Conservation (phyloP, 2,329 filamentous ascomycete species). For the Thermothelomyces thermophilus region DNA sequence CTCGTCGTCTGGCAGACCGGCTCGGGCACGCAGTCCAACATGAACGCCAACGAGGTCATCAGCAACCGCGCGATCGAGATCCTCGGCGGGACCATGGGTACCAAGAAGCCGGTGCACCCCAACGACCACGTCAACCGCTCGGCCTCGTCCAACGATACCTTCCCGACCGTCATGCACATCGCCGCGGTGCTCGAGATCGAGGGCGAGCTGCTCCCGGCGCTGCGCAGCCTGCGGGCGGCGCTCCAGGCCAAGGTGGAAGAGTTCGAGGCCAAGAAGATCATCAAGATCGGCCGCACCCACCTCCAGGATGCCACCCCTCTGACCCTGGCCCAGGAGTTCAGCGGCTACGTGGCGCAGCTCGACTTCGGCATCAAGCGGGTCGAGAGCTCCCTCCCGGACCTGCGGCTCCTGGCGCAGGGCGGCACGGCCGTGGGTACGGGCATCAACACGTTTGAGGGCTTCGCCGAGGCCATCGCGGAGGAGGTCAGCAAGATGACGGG, state of each 20-base stretch:
- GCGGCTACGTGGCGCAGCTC: conserved; percentile 91
- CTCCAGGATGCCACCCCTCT: conserved; percentile 95
- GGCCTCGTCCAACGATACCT: conserved; percentile 97
- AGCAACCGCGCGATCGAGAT: conserved; percentile 99
- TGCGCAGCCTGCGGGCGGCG: conserved; percentile 74
- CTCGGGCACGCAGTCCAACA: conserved; percentile 97
- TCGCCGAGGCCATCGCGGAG: conserved; percentile 84
- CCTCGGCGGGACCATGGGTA: conserved; percentile 84
- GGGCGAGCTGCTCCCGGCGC: conserved; percentile 72
- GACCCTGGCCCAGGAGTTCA: conserved; percentile 95
- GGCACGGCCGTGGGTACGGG: conserved; percentile 96
- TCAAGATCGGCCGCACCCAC: conserved; percentile 98
- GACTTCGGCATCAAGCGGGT: conserved; percentile 86
- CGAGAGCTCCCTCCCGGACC: conserved; percentile 72
- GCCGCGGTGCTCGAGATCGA: conserved; percentile 92
- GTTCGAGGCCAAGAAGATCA: conserved; percentile 79
- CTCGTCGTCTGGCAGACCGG: conserved; percentile 99
- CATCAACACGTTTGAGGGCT: conserved; percentile 95
- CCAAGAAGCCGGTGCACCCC: conserved; percentile 97
- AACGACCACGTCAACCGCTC: conserved; percentile 99
- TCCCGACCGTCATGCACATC: conserved; percentile 99
- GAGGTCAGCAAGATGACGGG: conserved; percentile 92
- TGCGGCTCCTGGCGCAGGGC: conserved; percentile 84
- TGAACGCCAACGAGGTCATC: conserved; percentile 99
- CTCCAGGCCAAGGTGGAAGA: conserved; percentile 83